Evolutionary conservation across 2,329 filamentous ascomycete genomes (phyloP), one percentile per base, ranked within the genome.

Genomic region (Hansfordia pulvinata): DNA sequence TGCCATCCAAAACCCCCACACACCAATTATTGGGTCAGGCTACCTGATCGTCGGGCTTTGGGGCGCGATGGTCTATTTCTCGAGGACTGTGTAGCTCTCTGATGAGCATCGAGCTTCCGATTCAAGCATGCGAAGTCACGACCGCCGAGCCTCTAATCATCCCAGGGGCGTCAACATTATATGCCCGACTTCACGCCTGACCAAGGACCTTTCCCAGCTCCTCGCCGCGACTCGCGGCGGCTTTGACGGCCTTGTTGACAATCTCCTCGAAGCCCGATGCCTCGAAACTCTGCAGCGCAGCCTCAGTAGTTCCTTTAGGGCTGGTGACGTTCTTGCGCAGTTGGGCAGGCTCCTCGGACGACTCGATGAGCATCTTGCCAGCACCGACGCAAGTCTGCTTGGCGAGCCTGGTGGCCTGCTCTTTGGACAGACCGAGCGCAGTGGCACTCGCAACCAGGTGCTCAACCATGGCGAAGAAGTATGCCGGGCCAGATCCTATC

Each of bases 381-480:
- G 61, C 61, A n/a, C 61, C 61, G 5, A 60, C 45, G 31, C 60
- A 64, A 0, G 61, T 65, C 46, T 65, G 61, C 34, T 53, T 60
- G 8, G 61, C 61, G 11, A 63, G 44, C 1, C 59, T 54, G 8
- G 53, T 55, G n/a, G 61, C 61, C 40, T 64, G 61, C 30, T 64
- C 60, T 11, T 47, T 41, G 0, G 58, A 49, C 15, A 65, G 50
- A 2, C 61, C 61, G 2, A 62, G 44, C n/a, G 45, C 42, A 7
- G 46, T 49, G 9, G 52, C 61, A 32, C 54, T 56, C 27, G 55
- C 41, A 28, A 61, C 56, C 23, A 65, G 46, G 40, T 65, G 60
- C 38, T 65, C 61, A 6, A 65, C 61, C 43, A 65, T 52, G 36
- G 59, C 59, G 39, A 65, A 65, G 47, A 65, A 65, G 46, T 65